phyloP scores from a whole-genome alignment of 2,329 filamentous ascomycete species.

The Verticillium zaregamsianum region DNA sequence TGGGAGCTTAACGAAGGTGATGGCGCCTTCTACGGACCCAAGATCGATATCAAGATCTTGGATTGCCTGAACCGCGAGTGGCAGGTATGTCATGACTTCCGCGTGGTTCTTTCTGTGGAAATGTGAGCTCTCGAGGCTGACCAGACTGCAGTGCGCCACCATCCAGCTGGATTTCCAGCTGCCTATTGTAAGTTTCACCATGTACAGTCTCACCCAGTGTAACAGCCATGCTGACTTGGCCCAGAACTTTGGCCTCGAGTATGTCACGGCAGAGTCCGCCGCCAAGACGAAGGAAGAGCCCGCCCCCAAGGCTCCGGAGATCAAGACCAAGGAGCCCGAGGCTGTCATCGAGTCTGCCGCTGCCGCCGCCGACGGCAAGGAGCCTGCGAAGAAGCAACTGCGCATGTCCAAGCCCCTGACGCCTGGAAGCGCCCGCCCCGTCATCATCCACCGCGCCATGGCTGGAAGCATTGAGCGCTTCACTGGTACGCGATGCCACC shows the following conservation, averaged over 20 bases:
- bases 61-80: constrained; percentile 63
- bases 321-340: constrained; percentile 29
- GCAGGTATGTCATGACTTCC: neutral
- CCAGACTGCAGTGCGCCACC: constrained; percentile 75
- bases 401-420: constrained; percentile 45
- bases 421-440: constrained; percentile 70
- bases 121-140: neutral
- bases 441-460: constrained; percentile 87
- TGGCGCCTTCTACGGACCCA: constrained; percentile 96
- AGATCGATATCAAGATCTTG: constrained; percentile 94
- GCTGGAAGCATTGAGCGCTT: constrained; percentile 57
- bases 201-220: neutral
- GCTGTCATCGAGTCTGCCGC: constrained; percentile 21
- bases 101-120: neutral
- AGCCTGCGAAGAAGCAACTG: constrained; percentile 19
- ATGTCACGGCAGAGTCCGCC: constrained; percentile 63
- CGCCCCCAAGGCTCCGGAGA: constrained; percentile 18
- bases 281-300: constrained; percentile 18
- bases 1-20: constrained; percentile 95
- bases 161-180: constrained; percentile 88
- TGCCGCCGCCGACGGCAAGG: constrained; percentile 25
- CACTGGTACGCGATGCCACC: constrained; percentile 14
- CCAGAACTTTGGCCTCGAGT: constrained; percentile 82
- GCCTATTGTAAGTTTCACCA: constrained; percentile 1
- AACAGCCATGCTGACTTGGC: neutral